A percentile compares a stretch with the other conserved stretches of the same genome.
These are phyloP conservation scores for Fagopyrum esculentum DNA, from an alignment of 148 eudicot species.

Conservation along the genomic window DNA sequence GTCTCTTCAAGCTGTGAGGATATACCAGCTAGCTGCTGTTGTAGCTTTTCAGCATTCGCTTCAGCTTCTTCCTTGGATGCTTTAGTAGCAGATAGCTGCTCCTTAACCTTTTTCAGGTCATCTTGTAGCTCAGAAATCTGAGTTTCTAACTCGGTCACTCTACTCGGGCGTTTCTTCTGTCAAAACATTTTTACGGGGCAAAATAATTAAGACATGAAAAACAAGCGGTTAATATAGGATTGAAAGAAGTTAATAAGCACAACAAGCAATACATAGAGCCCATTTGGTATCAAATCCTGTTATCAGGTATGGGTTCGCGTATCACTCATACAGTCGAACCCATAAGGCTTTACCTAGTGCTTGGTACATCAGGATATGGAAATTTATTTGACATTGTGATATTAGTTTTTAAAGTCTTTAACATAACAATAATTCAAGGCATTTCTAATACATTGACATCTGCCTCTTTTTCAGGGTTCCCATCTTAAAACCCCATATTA, in stretches of 20 bases:
- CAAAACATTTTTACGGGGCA: neutral
- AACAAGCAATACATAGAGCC: no score
- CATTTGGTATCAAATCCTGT: no score
- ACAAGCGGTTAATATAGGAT: neutral
- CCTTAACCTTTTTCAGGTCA: conserved; percentile 59
- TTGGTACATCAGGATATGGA: no score
- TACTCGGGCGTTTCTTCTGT: conserved; percentile 68
- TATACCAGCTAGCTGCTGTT: conserved; percentile 43
- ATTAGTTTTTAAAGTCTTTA: no score
- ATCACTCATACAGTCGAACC: no score
- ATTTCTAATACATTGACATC: no score
- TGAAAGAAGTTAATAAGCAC: neutral
- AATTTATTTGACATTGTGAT: no score
- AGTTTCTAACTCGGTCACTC: conserved; percentile 58
- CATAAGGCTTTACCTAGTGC: no score
- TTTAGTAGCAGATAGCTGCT: conserved; percentile 47
- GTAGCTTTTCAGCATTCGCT: conserved; percentile 48
- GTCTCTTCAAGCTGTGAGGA: conserved; percentile 56
- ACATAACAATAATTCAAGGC: no score
- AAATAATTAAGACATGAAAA: neutral
- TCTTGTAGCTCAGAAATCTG: conserved; percentile 75
- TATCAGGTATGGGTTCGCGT: no score
- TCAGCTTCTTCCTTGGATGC: conserved; percentile 49
- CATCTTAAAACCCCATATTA: no score
- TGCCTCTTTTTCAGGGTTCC: no score